These are phyloP conservation scores for Lentinus polychrous DNA, from an alignment of 1,284 basidiomycete genomes.

Conservation along the genomic window DNA sequence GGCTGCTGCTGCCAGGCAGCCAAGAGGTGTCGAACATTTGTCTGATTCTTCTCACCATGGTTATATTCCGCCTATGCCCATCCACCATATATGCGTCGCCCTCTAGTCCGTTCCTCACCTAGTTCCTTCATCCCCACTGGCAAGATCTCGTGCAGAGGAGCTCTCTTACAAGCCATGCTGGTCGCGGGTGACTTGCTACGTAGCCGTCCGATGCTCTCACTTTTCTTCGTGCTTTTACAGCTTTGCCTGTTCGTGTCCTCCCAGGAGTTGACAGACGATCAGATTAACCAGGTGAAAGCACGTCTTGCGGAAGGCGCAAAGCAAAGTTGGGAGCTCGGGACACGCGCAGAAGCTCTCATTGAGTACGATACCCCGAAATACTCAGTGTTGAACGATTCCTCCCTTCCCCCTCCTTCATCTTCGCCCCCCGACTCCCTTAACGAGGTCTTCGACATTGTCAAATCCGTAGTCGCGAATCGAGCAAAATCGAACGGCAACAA, in stretches of 20 bases:
- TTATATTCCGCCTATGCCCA: too few relatives aligned
- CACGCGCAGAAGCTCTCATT: slow-evolving; percentile 62
- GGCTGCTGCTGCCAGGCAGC: too few relatives aligned
- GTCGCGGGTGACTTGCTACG: too few relatives aligned
- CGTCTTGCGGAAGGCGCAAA: slow-evolving; percentile 41
- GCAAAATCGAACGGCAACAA: slow-evolving; percentile 32
- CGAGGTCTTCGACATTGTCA: slow-evolving; percentile 54
- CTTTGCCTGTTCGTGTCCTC: slow-evolving; percentile 8
- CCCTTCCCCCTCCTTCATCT: slow-evolving; percentile 25
- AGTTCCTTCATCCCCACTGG: not conserved
- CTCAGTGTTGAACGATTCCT: slow-evolving; percentile 50
- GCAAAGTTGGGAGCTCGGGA: slow-evolving; percentile 79
- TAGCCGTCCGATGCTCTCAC: too few relatives aligned
- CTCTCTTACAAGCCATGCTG: too few relatives aligned
- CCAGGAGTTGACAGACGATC: slow-evolving; percentile 27
- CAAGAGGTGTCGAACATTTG: too few relatives aligned
- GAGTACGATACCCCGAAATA: slow-evolving; percentile 59
- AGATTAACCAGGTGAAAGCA: slow-evolving; percentile 31
- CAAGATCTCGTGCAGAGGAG: not conserved
- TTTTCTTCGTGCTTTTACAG: not conserved
- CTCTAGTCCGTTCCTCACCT: too few relatives aligned
- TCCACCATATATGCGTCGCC: too few relatives aligned
- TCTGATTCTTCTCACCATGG: too few relatives aligned
- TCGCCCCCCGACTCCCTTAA: slow-evolving; percentile 39
- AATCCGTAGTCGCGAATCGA: slow-evolving; percentile 43